A percentile compares a stretch with the other conserved stretches of the same genome.
Evolutionary conservation across 1,284 basidiomycete genomes (phyloP).

Genomic region (Naganishia cerealis): DNA sequence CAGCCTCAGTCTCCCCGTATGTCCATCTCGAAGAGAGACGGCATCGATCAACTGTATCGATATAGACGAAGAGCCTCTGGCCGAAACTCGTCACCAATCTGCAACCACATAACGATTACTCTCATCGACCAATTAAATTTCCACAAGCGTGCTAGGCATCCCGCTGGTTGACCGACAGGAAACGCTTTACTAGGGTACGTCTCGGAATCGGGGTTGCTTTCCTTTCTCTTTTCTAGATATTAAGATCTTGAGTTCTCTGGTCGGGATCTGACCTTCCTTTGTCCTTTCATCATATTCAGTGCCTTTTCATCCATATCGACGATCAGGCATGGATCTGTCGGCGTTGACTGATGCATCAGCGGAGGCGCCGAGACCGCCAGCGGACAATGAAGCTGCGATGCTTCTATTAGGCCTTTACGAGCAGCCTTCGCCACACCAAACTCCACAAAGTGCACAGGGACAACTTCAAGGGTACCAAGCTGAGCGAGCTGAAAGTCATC

Average conservation of each 20-base stretch:
- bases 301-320: neutral
- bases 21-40: neutral
- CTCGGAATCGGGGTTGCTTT: neutral
- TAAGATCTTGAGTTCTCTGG: too few species aligned
- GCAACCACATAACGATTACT: neutral
- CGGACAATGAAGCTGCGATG: constrained; percentile 35
- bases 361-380: constrained; percentile 2
- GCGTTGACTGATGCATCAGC: constrained; percentile 17
- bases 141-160: neutral
- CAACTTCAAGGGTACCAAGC: constrained; percentile 20
- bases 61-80: neutral
- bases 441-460: neutral
- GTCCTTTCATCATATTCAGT: neutral
- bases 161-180: constrained; percentile 4
- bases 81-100: neutral
- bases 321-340: constrained; percentile 6
- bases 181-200: neutral
- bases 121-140: neutral
- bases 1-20: constrained; percentile 4
- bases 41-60: neutral
- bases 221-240: too few species aligned
- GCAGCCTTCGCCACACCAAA: constrained; percentile 2
- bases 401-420: constrained; percentile 30
- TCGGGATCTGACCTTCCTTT: neutral
- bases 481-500: constrained; percentile 6